Base-by-base conservation (phyloP, 2,329 filamentous ascomycete genomes). In the Trichophyton simii region DNA sequence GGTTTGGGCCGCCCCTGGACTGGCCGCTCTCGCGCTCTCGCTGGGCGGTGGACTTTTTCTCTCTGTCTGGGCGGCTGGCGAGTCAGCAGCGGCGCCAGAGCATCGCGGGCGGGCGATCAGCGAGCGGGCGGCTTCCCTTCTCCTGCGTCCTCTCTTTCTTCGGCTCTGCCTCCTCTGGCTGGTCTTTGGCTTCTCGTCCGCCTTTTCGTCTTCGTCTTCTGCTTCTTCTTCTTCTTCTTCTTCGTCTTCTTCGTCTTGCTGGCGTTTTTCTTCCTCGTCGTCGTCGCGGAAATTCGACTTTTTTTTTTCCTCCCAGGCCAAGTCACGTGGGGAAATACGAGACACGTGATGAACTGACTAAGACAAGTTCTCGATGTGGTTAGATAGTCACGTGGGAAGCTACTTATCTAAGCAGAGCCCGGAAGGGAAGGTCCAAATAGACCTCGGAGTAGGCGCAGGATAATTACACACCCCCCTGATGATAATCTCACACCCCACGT, bases 81-180 rank as follows among this genome's bases (percentile, higher is more conserved):
- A 44, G 44, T 58, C 57, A 46, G 41, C 36, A 58, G 57, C 36
- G 22, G 57, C 36, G 22, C 41, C 57, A 36, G 42, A 58, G 42
- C 36, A 58, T 55, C 28, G 31, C 20, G 38, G 36, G 18, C 38
- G 22, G 38, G n/a, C 18, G 55, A 42, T 58, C n/a, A n/a, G 18
- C 13, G 9, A 11, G 18, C 18, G 18, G 22, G 22, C 22, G 22
- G 22, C 22, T 22, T 22, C 22, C 22, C 22, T 22, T 22, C 20
- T 22, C 4, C 15, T 31, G 28, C 25, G 22, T 25, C 34, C 8
- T 20, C 36, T 57, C 5, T 57, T 7, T 20, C 36, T 36, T n/a
- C 36, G 22, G 22, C 13, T 57, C 50, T 31, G 6, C 6, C 6
- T 31, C 28, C 6, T 31, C 28, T 31, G 1, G 28, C 28, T 31